Evolutionary conservation across 805 yeast genomes (phyloP), one percentile per base, ranked within the genome.

Genomic region (Saccharomycopsis microspora): DNA sequence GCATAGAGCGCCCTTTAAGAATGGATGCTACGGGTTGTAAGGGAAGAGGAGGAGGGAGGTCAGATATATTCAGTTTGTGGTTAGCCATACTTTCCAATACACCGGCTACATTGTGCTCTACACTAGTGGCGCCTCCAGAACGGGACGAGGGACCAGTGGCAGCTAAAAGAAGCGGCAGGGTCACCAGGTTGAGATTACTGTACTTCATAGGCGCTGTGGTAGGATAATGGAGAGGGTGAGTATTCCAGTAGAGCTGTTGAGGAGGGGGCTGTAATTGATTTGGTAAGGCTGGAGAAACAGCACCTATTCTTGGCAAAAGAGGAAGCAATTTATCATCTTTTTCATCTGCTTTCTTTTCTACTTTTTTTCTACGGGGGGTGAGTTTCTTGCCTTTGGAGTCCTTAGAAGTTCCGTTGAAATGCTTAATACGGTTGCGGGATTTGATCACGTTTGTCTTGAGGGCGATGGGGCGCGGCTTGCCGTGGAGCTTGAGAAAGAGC

Each of bases 401-500:
- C 5, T 35, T 36, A 19, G 27, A 27, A 40, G 38, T 43, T n/a
- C 40, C 36, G 32, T 42, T 48, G 39, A 51, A 47, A 41, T 78
- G 82, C 58, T 82, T 81, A 58, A 84, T 82, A 58, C 97, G 75
- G 61, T 89, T 89, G 60, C 97, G 74, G 40, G 93, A 81, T 66
- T 88, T 87, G 62, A 89, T 89, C 32, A 89, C 88, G 66, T 89
- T 95, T 7, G 96, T 86, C 63, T 89, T 89, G 58, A 89, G 70
- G 29, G 88, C 79, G 47, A 88, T 88, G 4, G 97, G 97, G 58
- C 97, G 73, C 37, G 96, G 86, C 46, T 95, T 76, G 29, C 96
- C 96, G 60, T 89, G 97, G 39, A 89, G 72, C 65, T 89, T 89
- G 51, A 88, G 66, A 58, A 87, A 87, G 44, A 87, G 69, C 0